Evolutionary conservation across 768 basidiomycete genomes (phyloP), one percentile per base, ranked within the genome.

Genomic region (Strobilomyces dryophilus): DNA sequence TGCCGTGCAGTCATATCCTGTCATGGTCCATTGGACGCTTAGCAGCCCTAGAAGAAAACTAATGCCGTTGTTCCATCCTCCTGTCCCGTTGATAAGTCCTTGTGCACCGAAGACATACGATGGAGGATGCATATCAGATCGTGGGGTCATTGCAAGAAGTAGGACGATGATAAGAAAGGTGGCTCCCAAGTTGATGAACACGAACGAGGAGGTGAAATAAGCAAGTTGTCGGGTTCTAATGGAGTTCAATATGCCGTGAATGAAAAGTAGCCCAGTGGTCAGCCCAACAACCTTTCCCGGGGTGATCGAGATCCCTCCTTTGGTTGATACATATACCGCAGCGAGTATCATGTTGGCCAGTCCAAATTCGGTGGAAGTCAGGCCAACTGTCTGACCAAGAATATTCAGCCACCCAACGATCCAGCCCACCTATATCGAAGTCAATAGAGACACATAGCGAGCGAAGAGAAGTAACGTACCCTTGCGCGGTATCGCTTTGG

Each of bases 401-500:
- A 66, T 41, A 18, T 64, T 62, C 45, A 70, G 69, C 76, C 74
- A 68, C 1, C 67, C 66, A 4, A 68, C 59, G 20, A 66, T 47
- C 66, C 64, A 68, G 6, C 66, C 66, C 32, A 68, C 43, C 65
- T 66, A 39, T 14, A 2, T 15, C 10, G 40, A 31, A 18, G 43
- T 48, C 34, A 20, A 21, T 17, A 40, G 31, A n/a, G 15, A 51
- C 27, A 15, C n/a, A 40, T 8, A 41, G 50, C 1, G 34, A 54
- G 26, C 34, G 18, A 17, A 18, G 8, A 44, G 29, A 57, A 32
- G 6, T 17, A 24, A 61, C 70, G 31, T 61, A 84, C 87, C 64
- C 73, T 80, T 36, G 87, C 81, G 47, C 87, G 81, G 61, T 87
- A 77, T 51, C 67, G 77, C 57, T 73, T 77, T 0, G 87, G 88